Evolutionary conservation across 257 asterid genomes (phyloP).

Genomic region (Euphrasia confusa): DNA sequence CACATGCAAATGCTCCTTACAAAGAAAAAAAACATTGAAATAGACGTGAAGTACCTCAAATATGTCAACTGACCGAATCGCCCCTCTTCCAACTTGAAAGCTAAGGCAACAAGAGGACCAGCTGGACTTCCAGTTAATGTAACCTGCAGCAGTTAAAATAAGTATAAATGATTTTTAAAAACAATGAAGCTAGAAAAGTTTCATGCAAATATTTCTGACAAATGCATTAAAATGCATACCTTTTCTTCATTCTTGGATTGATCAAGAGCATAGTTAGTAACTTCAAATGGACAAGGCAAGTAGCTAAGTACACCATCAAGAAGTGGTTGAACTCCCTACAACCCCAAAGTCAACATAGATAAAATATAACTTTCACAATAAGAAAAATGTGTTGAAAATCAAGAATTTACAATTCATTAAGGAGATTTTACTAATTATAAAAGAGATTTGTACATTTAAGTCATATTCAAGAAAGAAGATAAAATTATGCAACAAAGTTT

Average conservation of each 20-base stretch:
- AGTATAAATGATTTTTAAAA: conserved; percentile 3
- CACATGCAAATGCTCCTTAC: conserved; percentile 7
- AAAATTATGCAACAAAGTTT: background rate
- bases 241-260: conserved; percentile 88
- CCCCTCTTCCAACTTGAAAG: conserved; percentile 97
- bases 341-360: conserved; percentile 26
- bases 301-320: conserved; percentile 93
- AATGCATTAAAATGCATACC: conserved; percentile 33
- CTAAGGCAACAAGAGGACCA: conserved; percentile 94
- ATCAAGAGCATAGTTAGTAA: conserved; percentile 80
- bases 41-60: conserved; percentile 54
- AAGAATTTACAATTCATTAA: background rate
- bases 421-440: conserved; percentile 10
- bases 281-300: conserved; percentile 91
- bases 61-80: conserved; percentile 92
- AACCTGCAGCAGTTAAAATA: conserved; percentile 48
- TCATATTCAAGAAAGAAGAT: conserved; percentile 1
- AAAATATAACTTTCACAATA: conserved; percentile 12
- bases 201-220: conserved; percentile 15
- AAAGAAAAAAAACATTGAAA: background rate
- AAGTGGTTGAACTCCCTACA: conserved; percentile 92
- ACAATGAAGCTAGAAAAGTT: conserved; percentile 3
- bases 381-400: conserved; percentile 2
- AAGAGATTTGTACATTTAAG: conserved; percentile 2
- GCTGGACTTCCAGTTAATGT: conserved; percentile 75